Percentiles rank a stretch among this genome's conserved stretches.
These are phyloP conservation scores for Amanita brunnescens DNA, from an alignment of 768 basidiomycete species.

Conservation along the genomic window DNA sequence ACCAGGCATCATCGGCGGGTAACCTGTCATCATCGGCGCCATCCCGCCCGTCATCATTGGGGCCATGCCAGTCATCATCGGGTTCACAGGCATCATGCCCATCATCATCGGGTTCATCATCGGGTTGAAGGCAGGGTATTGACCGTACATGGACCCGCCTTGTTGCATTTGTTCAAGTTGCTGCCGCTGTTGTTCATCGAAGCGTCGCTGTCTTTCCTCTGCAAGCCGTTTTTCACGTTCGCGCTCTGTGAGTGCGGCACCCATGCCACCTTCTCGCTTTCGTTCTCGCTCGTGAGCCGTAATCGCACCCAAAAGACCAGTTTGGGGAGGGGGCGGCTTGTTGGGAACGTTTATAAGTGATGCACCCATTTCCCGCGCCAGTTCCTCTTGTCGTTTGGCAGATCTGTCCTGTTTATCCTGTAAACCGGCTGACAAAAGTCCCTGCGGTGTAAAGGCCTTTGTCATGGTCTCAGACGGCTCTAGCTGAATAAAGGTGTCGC, in stretches of 20 bases:
- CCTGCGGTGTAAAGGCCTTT: slow-evolving; percentile 92
- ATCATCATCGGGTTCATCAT: slow-evolving; percentile 70
- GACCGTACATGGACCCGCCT: slow-evolving; percentile 64
- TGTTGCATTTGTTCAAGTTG: slow-evolving; percentile 88
- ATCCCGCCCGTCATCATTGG: slow-evolving; percentile 36
- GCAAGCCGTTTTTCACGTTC: slow-evolving; percentile 89
- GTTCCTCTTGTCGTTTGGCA: slow-evolving; percentile 90
- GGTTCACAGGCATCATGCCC: slow-evolving; percentile 25
- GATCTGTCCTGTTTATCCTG: slow-evolving; percentile 95
- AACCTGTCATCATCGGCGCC: slow-evolving; percentile 38
- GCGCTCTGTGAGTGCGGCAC: slow-evolving; percentile 89
- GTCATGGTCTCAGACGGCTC: slow-evolving; percentile 68
- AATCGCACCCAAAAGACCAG: slow-evolving; percentile 91
- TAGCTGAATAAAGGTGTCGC: slow-evolving; percentile 66
- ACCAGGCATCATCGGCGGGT: slow-evolving; percentile 52
- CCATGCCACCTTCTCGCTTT: slow-evolving; percentile 91
- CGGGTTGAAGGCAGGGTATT: slow-evolving; percentile 47
- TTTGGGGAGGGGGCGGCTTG: slow-evolving; percentile 92
- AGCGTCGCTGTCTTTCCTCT: slow-evolving; percentile 87
- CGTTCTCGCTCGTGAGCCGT: slow-evolving; percentile 92
- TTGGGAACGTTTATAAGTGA: slow-evolving; percentile 93
- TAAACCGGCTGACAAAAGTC: slow-evolving; percentile 87
- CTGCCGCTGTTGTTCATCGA: slow-evolving; percentile 83
- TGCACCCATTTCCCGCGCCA: slow-evolving; percentile 84
- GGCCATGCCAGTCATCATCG: slow-evolving; percentile 32